phyloP scores from a whole-genome alignment of 352 stramenopile genomes.

The Pythium monospermum region DNA sequence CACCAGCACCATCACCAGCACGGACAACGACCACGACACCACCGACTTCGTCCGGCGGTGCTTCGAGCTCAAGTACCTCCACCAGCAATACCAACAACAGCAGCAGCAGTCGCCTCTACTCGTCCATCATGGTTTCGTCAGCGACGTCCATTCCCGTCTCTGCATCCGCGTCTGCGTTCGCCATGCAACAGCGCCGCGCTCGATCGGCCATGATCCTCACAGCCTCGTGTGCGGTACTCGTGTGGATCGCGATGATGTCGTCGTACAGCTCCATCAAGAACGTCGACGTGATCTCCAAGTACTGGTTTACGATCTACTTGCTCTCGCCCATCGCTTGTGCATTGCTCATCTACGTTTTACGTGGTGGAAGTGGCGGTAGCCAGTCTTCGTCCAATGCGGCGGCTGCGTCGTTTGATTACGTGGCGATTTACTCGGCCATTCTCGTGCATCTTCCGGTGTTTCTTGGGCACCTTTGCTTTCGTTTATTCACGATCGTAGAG shows the following conservation, averaged over 20 bases:
- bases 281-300: conserved; percentile 22
- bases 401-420: conserved; percentile 48
- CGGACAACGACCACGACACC: background rate
- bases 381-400: conserved; percentile 24
- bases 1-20: background rate
- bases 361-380: no score
- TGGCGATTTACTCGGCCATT: conserved; percentile 69
- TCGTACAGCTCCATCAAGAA: conserved; percentile 48
- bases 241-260: conserved; percentile 72
- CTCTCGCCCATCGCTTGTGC: conserved; percentile 57
- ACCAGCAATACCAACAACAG: background rate
- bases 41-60: conserved; percentile 3
- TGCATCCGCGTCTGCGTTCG: background rate
- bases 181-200: conserved; percentile 3
- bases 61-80: no score
- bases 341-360: conserved; percentile 47
- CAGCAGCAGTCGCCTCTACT: background rate
- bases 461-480: conserved; percentile 74
- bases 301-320: conserved; percentile 65
- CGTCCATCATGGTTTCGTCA: conserved; percentile 11
- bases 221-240: conserved; percentile 25
- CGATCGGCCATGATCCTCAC: conserved; percentile 40
- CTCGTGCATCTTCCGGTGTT: conserved; percentile 77
- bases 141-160: background rate
- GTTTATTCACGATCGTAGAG: conserved; percentile 64